Percentiles rank a stretch among this genome's conserved stretches.
Conservation (phyloP, 306 rosid species). For the Vigna mungo region DNA sequence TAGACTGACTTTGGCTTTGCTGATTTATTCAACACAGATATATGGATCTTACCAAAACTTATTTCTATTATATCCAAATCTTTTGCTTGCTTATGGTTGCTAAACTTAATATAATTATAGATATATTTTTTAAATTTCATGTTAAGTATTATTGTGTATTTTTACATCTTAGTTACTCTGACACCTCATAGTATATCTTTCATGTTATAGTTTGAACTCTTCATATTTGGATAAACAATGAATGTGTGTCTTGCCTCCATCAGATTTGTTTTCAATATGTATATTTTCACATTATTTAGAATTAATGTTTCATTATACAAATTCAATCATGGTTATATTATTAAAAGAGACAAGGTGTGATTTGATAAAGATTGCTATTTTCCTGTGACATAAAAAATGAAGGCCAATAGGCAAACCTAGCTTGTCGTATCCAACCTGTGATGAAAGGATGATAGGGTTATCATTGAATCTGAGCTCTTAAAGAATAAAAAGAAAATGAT, state of each 20-base stretch:
- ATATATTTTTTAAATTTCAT: too few relatives aligned
- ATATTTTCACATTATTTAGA: background rate
- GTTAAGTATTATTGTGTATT: too few relatives aligned
- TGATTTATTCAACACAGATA: background rate
- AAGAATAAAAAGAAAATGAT: background rate
- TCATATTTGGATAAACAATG: too few relatives aligned
- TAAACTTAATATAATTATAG: background rate
- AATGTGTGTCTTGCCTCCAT: background rate
- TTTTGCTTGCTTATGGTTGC: background rate
- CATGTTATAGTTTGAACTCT: too few relatives aligned
- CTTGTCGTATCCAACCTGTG: constrained; percentile 83
- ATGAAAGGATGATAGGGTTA: background rate
- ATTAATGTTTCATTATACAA: background rate
- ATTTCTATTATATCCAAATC: background rate
- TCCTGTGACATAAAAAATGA: background rate
- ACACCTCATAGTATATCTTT: too few relatives aligned
- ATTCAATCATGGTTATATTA: background rate
- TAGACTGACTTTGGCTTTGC: background rate
- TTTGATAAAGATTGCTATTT: too few relatives aligned
- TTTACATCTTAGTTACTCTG: too few relatives aligned
- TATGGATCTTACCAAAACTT: background rate
- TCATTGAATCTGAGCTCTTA: background rate
- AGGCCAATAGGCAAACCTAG: constrained; percentile 86
- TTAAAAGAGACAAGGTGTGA: background rate
- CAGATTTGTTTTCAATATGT: background rate